phyloP scores from a whole-genome alignment of 2,329 filamentous ascomycete genomes.

The Cercospora nicotianae region DNA sequence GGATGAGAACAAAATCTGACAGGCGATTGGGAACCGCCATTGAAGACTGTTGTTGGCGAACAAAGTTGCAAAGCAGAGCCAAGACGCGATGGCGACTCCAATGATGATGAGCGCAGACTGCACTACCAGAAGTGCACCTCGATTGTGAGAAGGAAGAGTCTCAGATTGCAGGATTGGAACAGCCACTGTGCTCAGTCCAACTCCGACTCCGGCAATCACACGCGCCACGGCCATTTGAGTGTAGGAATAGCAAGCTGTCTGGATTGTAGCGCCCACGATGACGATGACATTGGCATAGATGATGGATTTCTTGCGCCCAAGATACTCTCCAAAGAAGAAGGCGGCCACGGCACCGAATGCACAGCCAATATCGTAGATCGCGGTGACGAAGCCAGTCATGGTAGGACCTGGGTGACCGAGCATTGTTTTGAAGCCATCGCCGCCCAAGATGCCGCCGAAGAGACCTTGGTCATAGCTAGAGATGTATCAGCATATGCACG shows the following conservation, averaged over 20 bases:
- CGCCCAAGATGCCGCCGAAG: constrained; percentile 36
- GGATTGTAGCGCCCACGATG: constrained; percentile 32
- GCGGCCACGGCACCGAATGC: constrained; percentile 32
- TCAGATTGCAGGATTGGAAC: constrained; percentile 36
- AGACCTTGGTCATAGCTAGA: constrained; percentile 33
- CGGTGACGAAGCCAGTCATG: constrained; percentile 33
- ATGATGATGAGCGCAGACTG: constrained; percentile 36
- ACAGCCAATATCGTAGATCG: constrained; percentile 34
- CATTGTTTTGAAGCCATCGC: constrained; percentile 33
- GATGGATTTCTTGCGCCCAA: constrained; percentile 32
- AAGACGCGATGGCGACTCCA: constrained; percentile 34
- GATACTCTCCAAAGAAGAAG: constrained; percentile 31
- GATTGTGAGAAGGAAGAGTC: constrained; percentile 36
- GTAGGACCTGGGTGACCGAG: constrained; percentile 32
- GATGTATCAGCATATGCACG: neutral
- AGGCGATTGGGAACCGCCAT: constrained; percentile 37
- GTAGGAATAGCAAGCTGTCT: constrained; percentile 32
- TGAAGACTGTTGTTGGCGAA: constrained; percentile 32
- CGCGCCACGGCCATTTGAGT: constrained; percentile 31
- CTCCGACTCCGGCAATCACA: constrained; percentile 33
- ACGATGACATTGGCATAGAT: constrained; percentile 32
- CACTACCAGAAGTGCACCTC: constrained; percentile 33
- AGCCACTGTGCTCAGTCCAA: constrained; percentile 35
- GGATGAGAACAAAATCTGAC: constrained; percentile 35
- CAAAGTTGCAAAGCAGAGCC: constrained; percentile 34